Conservation (phyloP, 306 rosid species). For the Notholithocarpus densiflorus region DNA sequence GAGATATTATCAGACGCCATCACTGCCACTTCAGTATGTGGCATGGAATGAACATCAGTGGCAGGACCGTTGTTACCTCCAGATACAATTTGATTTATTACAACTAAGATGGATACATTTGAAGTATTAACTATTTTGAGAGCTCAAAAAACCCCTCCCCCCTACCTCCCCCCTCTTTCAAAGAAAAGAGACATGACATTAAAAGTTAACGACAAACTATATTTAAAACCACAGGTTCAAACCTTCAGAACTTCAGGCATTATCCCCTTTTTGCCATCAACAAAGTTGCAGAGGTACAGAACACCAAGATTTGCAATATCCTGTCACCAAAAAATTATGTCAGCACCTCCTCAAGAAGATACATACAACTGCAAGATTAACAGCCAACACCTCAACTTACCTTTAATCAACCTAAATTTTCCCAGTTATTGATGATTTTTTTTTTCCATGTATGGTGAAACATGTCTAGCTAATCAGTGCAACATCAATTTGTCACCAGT, state of each 20-base stretch:
- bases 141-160: not conserved
- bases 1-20: not conserved
- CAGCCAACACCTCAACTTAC: not conserved
- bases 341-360: constrained; percentile 19
- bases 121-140: not conserved
- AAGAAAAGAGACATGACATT: not conserved
- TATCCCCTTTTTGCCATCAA: constrained; percentile 46
- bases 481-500: too few species aligned
- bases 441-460: not conserved
- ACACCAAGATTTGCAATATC: constrained; percentile 66
- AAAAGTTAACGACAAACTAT: constrained; percentile 4
- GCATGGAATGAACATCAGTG: not conserved
- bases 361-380: not conserved
- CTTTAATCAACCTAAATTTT: not conserved
- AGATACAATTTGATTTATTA: not conserved
- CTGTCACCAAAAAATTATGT: constrained; percentile 42
- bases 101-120: not conserved
- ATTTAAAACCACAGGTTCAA: constrained; percentile 12
- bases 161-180: too few species aligned
- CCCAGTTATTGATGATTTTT: not conserved
- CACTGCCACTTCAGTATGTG: not conserved
- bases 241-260: constrained; percentile 67
- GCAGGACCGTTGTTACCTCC: not conserved
- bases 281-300: constrained; percentile 52
- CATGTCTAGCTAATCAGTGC: too few species aligned